Conservation (phyloP, 768 basidiomycete genomes). For the Sistotremastrum niveocremeum region DNA sequence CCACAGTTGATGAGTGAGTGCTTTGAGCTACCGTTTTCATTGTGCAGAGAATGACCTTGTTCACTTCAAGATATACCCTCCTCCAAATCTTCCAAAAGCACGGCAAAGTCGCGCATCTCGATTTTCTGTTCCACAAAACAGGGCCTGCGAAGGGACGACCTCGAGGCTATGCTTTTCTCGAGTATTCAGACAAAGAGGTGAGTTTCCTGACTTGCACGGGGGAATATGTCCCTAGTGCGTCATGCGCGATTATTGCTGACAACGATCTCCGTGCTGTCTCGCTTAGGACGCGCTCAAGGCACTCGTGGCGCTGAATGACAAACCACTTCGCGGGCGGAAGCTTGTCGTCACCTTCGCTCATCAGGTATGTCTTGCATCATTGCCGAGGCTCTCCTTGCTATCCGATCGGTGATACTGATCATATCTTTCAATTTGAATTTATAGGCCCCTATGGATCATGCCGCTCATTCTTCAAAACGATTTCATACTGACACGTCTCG, state of each 20-base stretch:
- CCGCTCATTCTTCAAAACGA: slow-evolving; percentile 20
- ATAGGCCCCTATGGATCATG: slow-evolving; percentile 22
- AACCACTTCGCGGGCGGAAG: slow-evolving; percentile 75
- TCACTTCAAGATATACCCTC: slow-evolving; percentile 54
- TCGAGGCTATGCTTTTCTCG: slow-evolving; percentile 88
- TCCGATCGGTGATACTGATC: slow-evolving; percentile 20
- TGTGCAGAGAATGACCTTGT: slow-evolving; percentile 5
- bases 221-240: neutral
- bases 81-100: slow-evolving; percentile 85
- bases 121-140: slow-evolving; percentile 91
- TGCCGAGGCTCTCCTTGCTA: slow-evolving; percentile 24
- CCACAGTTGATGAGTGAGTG: slow-evolving; percentile 73
- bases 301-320: slow-evolving; percentile 56
- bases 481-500: slow-evolving; percentile 35
- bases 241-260: neutral
- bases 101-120: slow-evolving; percentile 85
- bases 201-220: slow-evolving; percentile 27
- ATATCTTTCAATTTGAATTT: slow-evolving; percentile 3
- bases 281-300: slow-evolving; percentile 75
- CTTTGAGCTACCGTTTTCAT: neutral
- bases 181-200: slow-evolving; percentile 70
- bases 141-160: slow-evolving; percentile 86
- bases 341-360: slow-evolving; percentile 86
- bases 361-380: slow-evolving; percentile 32
- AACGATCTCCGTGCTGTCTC: slow-evolving; percentile 6